These are phyloP conservation scores for Picocystis sp. DNA, from an alignment of 163 green algal species.

Conservation along the genomic window DNA sequence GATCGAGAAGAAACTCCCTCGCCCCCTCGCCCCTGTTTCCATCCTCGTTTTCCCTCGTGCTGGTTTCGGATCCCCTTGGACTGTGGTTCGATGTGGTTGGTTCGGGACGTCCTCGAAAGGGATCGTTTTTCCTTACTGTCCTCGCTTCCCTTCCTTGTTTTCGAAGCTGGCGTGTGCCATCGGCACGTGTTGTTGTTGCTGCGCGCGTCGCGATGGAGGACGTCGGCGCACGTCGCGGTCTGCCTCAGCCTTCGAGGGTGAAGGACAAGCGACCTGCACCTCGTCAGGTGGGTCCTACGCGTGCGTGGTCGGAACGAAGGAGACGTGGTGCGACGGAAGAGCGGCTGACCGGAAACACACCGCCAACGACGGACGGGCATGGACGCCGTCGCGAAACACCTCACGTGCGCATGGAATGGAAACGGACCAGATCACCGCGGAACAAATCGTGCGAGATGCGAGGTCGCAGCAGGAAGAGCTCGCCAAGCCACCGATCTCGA, in stretches of 20 bases:
- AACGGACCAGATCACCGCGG: slow-evolving; percentile 79
- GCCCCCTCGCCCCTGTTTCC: too few species aligned
- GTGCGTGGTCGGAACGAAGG: background rate
- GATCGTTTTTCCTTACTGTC: too few species aligned
- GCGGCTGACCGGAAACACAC: background rate
- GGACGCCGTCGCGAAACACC: background rate
- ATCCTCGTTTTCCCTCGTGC: too few species aligned
- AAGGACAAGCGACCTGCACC: slow-evolving; percentile 91
- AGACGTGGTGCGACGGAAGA: background rate
- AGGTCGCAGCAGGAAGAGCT: slow-evolving; percentile 84
- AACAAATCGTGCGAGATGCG: slow-evolving; percentile 91
- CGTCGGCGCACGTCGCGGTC: background rate
- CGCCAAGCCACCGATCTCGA: slow-evolving; percentile 71
- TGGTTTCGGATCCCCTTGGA: too few species aligned
- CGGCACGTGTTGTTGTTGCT: too few species aligned
- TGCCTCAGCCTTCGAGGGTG: slow-evolving; percentile 62
- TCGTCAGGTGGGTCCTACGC: slow-evolving; percentile 27
- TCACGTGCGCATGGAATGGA: background rate
- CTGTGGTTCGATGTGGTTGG: too few species aligned
- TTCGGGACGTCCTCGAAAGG: too few species aligned
- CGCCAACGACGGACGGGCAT: background rate
- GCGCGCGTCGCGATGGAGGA: too few species aligned
- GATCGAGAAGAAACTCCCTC: too few species aligned
- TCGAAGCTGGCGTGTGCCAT: too few species aligned
- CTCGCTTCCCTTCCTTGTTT: too few species aligned